Evolutionary conservation across 2,329 filamentous ascomycete species (phyloP).

Genomic region (Fusarium begoniae): DNA sequence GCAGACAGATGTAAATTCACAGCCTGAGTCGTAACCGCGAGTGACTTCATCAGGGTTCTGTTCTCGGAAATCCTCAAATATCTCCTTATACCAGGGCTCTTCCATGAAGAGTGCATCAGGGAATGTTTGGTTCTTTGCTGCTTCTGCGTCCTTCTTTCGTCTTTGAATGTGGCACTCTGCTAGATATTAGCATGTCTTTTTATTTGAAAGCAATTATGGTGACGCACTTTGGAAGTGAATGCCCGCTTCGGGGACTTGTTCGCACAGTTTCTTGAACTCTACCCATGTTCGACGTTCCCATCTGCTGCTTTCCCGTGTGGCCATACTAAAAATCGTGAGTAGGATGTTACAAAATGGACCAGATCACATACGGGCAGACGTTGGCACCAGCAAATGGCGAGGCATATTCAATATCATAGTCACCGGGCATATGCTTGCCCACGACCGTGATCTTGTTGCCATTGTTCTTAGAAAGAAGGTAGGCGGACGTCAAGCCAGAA

Average conservation of each 20-base stretch:
- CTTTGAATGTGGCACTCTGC: constrained; percentile 60
- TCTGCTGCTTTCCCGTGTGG: constrained; percentile 51
- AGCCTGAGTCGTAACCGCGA: constrained; percentile 74
- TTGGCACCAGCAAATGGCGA: constrained; percentile 92
- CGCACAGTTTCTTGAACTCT: constrained; percentile 66
- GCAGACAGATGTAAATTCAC: constrained; percentile 83
- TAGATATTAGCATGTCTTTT: not conserved
- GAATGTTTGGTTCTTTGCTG: constrained; percentile 47
- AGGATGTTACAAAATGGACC: not conserved
- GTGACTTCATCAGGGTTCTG: constrained; percentile 68
- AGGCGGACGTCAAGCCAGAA: constrained; percentile 60
- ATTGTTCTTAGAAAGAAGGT: constrained; percentile 57
- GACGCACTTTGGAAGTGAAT: constrained; percentile 77
- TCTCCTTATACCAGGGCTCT: constrained; percentile 78
- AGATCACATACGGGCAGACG: constrained; percentile 71
- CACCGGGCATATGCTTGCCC: constrained; percentile 91
- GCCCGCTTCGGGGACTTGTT: constrained; percentile 77
- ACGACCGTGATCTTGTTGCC: constrained; percentile 70
- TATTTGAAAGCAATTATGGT: not conserved
- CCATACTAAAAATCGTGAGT: constrained; percentile 52
- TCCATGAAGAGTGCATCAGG: constrained; percentile 70
- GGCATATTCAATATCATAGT: constrained; percentile 90
- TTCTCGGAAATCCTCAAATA: constrained; percentile 75
- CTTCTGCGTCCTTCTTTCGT: constrained; percentile 69
- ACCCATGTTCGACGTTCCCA: constrained; percentile 75